A percentile compares a stretch with the other conserved stretches of the same genome.
Evolutionary conservation across 805 yeast species (phyloP).

Genomic region (Candida xiaguanensis): DNA sequence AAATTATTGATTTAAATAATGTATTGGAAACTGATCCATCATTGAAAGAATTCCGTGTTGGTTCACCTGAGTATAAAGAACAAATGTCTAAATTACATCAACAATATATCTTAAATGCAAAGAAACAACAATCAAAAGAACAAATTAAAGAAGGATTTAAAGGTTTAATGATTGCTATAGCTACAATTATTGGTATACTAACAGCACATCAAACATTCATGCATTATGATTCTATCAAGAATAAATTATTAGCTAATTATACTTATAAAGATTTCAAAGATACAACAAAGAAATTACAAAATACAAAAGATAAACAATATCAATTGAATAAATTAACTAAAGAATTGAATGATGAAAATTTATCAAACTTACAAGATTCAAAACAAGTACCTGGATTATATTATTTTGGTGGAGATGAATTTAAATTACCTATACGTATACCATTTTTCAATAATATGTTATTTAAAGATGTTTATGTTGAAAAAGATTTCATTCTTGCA

Average conservation of each 20-base stretch:
- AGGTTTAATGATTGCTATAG: constrained; percentile 42
- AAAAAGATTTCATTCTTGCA: constrained; percentile 49
- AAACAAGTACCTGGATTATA: constrained; percentile 30
- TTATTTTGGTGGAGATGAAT: constrained; percentile 28
- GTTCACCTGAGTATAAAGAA: constrained; percentile 36
- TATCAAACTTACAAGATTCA: constrained; percentile 20
- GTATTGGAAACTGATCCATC: constrained; percentile 31
- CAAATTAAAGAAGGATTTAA: constrained; percentile 43
- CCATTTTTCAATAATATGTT: constrained; percentile 59
- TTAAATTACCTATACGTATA: constrained; percentile 56
- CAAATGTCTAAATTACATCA: constrained; percentile 25
- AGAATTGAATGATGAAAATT: constrained; percentile 19
- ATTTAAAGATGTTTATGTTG: constrained; percentile 54
- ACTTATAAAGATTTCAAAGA: constrained; percentile 32
- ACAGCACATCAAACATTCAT: constrained; percentile 39
- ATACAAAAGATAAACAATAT: constrained; percentile 22
- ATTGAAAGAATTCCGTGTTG: constrained; percentile 21
- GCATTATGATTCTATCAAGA: constrained; percentile 41
- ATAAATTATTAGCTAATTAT: constrained; percentile 27
- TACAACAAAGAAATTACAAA: constrained; percentile 30
- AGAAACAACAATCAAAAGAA: constrained; percentile 23
- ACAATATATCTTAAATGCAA: constrained; percentile 22
- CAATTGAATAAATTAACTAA: constrained; percentile 23
- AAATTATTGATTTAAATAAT: constrained; percentile 18
- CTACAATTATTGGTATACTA: constrained; percentile 34